Percentiles rank a stretch among this genome's conserved stretches.
These are phyloP conservation scores for Fraxinus paxiana DNA, from an alignment of 305 asterid species.

Conservation along the genomic window DNA sequence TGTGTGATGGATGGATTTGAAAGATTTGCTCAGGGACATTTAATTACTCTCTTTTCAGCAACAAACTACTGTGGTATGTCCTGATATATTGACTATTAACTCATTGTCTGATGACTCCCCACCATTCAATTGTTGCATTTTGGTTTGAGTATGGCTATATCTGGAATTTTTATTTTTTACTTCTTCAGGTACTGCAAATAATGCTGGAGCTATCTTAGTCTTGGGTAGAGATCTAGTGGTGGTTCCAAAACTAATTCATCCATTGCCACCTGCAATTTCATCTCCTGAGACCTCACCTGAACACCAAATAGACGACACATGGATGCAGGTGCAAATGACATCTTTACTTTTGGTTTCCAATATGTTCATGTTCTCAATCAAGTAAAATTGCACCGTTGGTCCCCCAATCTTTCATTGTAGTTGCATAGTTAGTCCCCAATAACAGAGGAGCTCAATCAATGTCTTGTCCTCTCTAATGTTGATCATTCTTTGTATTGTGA, in stretches of 20 bases:
- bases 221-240: conserved; percentile 99
- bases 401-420: background rate
- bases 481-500: conserved; percentile 9
- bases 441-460: background rate
- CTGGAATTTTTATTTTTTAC: conserved; percentile 5
- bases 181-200: conserved; percentile 85
- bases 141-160: background rate
- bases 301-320: conserved; percentile 81
- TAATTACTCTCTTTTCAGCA: conserved; percentile 93
- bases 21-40: conserved; percentile 98
- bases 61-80: conserved; percentile 94
- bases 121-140: background rate
- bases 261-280: conserved; percentile 89
- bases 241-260: conserved; percentile 96
- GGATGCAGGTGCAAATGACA: conserved; percentile 86
- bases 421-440: background rate
- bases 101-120: background rate
- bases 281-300: conserved; percentile 96
- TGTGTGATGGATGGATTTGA: conserved; percentile 99
- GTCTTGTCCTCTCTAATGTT: background rate
- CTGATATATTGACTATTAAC: background rate
- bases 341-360: conserved; percentile 11
- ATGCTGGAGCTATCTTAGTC: conserved; percentile 99
- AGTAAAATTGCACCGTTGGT: background rate
- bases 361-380: background rate